These are phyloP conservation scores for Pythium vanterpoolii DNA, from an alignment of 352 stramenopile genomes.

Conservation along the genomic window DNA sequence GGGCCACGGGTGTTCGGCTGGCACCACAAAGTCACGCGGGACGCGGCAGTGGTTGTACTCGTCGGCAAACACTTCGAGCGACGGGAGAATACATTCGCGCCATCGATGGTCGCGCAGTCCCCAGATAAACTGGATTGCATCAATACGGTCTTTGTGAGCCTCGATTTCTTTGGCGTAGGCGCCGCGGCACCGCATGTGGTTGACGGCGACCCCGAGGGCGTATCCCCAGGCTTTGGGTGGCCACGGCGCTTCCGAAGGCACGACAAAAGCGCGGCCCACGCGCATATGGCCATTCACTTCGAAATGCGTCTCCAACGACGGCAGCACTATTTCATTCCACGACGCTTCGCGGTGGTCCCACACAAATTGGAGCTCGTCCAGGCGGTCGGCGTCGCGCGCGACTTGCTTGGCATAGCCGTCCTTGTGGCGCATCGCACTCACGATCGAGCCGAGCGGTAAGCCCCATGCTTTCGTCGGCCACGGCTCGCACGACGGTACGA, in stretches of 20 bases:
- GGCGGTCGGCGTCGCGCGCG: conserved; percentile 6
- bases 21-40: conserved; percentile 21
- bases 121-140: conserved; percentile 26
- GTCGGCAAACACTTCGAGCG: conserved; percentile 17
- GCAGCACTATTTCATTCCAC: conserved; percentile 22
- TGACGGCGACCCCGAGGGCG: conserved; percentile 12
- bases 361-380: conserved; percentile 25
- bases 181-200: conserved; percentile 25
- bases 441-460: conserved; percentile 13
- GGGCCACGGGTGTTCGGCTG: conserved; percentile 14
- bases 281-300: conserved; percentile 16
- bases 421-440: conserved; percentile 16
- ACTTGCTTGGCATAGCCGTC: conserved; percentile 22
- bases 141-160: conserved; percentile 7
- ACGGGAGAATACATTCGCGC: conserved; percentile 19
- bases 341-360: conserved; percentile 20
- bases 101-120: conserved; percentile 24
- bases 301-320: conserved; percentile 16
- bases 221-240: conserved; percentile 15
- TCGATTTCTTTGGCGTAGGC: conserved; percentile 17
- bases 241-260: conserved; percentile 23
- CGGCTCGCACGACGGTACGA: conserved; percentile 14
- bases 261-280: conserved; percentile 18
- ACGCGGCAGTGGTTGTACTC: conserved; percentile 20
- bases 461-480: conserved; percentile 26